A percentile compares a stretch with the other conserved stretches of the same genome.
Conservation (phyloP, 139 green algal genomes). For the Eudorina sp. region DNA sequence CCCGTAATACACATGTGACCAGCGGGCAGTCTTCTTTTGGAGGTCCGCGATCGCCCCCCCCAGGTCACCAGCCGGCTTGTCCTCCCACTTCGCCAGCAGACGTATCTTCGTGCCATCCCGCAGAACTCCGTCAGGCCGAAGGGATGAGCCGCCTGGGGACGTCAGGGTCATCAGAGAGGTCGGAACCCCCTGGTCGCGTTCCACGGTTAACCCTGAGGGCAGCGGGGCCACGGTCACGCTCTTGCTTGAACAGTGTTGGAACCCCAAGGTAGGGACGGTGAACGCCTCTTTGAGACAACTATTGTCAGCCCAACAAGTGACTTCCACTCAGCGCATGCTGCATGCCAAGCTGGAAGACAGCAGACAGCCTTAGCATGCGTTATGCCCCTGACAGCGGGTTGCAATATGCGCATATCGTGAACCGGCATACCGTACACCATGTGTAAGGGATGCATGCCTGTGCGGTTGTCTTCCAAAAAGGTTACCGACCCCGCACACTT, state of each 20-base stretch:
- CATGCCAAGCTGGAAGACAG: constrained; percentile 15
- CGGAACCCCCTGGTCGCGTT: constrained; percentile 14
- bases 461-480: not conserved
- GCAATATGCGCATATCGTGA: not conserved
- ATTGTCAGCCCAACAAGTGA: not conserved
- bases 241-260: too few species aligned
- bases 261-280: not conserved
- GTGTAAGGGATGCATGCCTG: not conserved
- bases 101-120: not conserved
- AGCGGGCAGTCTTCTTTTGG: constrained; percentile 35
- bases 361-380: not conserved
- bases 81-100: constrained; percentile 36
- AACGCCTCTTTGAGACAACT: not conserved
- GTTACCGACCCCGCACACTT: too few species aligned
- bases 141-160: constrained; percentile 16
- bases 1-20: constrained; percentile 30
- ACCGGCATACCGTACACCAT: not conserved
- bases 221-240: too few species aligned
- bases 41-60: constrained; percentile 19
- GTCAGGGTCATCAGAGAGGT: constrained; percentile 27
- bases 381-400: too few species aligned
- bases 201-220: constrained; percentile 2
- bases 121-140: constrained; percentile 31
- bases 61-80: constrained; percentile 29
- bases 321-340: not conserved